A percentile compares a stretch with the other conserved stretches of the same genome.
phyloP scores from a whole-genome alignment of 202 grass and related monocot genomes.

The Carex arenaria region DNA sequence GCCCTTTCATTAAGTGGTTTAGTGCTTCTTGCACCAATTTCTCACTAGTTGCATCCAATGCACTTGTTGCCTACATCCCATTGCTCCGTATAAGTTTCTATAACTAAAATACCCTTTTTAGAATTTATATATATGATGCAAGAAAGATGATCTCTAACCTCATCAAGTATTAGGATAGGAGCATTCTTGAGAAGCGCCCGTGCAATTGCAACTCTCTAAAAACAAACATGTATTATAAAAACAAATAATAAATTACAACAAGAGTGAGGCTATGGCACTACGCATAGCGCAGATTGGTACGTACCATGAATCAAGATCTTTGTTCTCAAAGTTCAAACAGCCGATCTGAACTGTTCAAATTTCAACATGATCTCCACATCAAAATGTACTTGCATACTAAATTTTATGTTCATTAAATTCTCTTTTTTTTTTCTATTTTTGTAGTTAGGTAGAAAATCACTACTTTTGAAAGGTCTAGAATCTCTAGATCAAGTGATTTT shows the following conservation, averaged over 20 bases:
- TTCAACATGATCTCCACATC: no score
- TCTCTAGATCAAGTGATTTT: no score
- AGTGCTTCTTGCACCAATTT: slow-evolving; percentile 87
- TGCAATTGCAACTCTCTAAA: slow-evolving; percentile 91
- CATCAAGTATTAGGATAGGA: slow-evolving; percentile 94
- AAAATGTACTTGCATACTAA: no score
- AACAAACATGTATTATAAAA: slow-evolving; percentile 5
- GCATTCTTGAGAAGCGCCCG: slow-evolving; percentile 87
- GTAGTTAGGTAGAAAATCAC: no score
- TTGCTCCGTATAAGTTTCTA: not conserved
- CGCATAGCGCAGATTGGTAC: no score
- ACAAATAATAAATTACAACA: not conserved
- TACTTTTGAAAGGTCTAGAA: no score
- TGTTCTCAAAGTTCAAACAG: no score
- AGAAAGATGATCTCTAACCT: slow-evolving; percentile 39
- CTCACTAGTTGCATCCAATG: slow-evolving; percentile 82
- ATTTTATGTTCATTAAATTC: no score
- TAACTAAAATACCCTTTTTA: not conserved
- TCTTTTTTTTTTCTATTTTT: no score
- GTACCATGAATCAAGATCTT: no score
- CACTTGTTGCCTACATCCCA: slow-evolving; percentile 70
- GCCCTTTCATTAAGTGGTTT: slow-evolving; percentile 73
- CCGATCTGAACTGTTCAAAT: no score
- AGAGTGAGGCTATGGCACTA: no score
- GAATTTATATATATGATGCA: not conserved